Evolutionary conservation across 2,329 filamentous ascomycete genomes (phyloP), one percentile per base, ranked within the genome.

Genomic region (Chaetoscypha palmicola): DNA sequence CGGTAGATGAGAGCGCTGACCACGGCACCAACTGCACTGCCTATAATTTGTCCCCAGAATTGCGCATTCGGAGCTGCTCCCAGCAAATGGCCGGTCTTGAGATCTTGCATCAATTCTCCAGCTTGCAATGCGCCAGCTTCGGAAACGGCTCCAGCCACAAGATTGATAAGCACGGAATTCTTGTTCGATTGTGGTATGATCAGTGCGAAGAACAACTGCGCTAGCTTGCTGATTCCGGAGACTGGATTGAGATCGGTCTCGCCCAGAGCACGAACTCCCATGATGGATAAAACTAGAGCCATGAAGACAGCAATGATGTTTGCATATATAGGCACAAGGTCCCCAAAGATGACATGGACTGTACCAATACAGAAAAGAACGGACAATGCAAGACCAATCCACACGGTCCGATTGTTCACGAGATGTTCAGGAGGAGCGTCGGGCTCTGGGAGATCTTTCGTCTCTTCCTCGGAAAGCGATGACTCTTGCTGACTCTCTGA

Each of bases 161-260:
- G 76, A 61, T 98, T 98, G 61, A 96, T 94, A 44, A 95, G 74
- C n/a, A 98, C 82, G 10, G 88, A 87, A 31, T 89, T 89, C 56
- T 84, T 83, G 57, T 87, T 80, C 0, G 80, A 79, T 43, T 83
- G 72, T 0, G 92, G 90, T 2, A 94, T 89, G 30, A 94, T 86
- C 38, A 95, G 68, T 2, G 92, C 92, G 64, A 98, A 97, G 60
- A 97, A 83, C 2, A 98, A 77, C 64, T 98, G 92, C 0, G 92
- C 94, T 2, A 98, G 75, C 68, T 98, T 98, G 61, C 85, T 91
- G 64, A 97, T 98, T 24, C 92, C 92, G 1, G 87, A 94, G 2
- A 97, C 92, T 0, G 92, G 92, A 60, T 97, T 97, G 8, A 98
- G 73, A 58, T 98, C 92, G 4, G 92, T 97, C 69, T 97, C 79